Percentiles rank a stretch among this genome's conserved stretches.
phyloP scores from a whole-genome alignment of 768 basidiomycete species.

The Clavulina sp. region DNA sequence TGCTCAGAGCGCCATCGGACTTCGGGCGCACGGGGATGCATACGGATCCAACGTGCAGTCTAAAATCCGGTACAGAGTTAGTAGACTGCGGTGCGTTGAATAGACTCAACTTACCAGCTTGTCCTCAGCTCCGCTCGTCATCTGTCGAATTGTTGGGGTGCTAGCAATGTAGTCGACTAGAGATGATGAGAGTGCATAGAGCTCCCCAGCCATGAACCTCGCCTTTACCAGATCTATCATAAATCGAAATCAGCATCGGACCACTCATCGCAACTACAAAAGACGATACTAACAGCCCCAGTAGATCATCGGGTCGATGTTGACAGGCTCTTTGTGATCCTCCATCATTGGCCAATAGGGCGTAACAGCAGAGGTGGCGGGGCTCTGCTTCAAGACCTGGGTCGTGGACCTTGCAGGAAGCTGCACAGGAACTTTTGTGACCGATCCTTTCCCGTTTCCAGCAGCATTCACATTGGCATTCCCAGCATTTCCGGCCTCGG shows the following conservation, averaged over 20 bases:
- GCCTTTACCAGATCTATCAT: constrained; percentile 22
- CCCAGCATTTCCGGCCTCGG: neutral
- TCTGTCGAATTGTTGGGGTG: constrained; percentile 16
- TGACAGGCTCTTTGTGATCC: neutral
- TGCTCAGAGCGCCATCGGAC: constrained; percentile 84
- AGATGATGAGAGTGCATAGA: constrained; percentile 26
- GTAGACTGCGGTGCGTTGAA: too few species aligned
- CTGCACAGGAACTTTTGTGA: neutral
- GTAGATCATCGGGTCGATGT: constrained; percentile 15
- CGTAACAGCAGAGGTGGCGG: neutral
- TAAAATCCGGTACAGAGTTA: neutral
- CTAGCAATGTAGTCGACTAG: constrained; percentile 25
- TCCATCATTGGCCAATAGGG: neutral
- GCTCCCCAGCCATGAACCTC: constrained; percentile 29
- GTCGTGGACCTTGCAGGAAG: neutral
- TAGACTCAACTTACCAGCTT: constrained; percentile 15
- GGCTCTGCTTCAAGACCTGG: neutral
- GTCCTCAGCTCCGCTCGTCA: constrained; percentile 25
- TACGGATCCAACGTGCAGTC: constrained; percentile 24
- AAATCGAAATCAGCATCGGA: constrained; percentile 1
- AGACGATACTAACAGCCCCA: constrained; percentile 18
- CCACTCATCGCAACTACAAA: constrained; percentile 1
- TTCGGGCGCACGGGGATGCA: constrained; percentile 32
- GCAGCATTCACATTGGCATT: neutral
- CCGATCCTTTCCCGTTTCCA: neutral